phyloP scores from a whole-genome alignment of 2,329 filamentous ascomycete genomes.

The Hortaea werneckii region DNA sequence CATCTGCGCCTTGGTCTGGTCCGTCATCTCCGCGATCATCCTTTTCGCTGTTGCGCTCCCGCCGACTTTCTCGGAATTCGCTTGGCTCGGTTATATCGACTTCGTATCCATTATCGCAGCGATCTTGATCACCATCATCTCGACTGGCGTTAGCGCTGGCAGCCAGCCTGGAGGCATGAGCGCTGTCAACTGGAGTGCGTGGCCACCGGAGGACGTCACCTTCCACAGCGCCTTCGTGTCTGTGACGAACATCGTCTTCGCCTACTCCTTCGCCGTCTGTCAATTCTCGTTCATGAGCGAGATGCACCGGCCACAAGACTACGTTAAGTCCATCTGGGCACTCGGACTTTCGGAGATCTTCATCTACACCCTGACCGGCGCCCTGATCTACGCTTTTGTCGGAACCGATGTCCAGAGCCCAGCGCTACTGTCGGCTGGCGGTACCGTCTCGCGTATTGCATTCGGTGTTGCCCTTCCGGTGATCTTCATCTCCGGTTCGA shows the following conservation, averaged over 20 bases:
- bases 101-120: slow-evolving; percentile 27
- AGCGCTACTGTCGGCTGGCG: slow-evolving; percentile 53
- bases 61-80: slow-evolving; percentile 27
- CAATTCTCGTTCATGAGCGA: slow-evolving; percentile 62
- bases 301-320: slow-evolving; percentile 53
- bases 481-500: slow-evolving; percentile 62
- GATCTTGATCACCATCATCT: slow-evolving; percentile 27
- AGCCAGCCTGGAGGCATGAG: slow-evolving; percentile 20
- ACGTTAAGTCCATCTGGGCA: slow-evolving; percentile 48
- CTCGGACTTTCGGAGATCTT: slow-evolving; percentile 53
- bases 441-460: slow-evolving; percentile 50
- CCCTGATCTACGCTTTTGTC: slow-evolving; percentile 58
- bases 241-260: slow-evolving; percentile 62
- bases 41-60: slow-evolving; percentile 27
- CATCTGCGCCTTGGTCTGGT: slow-evolving; percentile 34
- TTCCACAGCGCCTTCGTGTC: slow-evolving; percentile 52
- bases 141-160: slow-evolving; percentile 22
- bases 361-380: slow-evolving; percentile 56
- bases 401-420: slow-evolving; percentile 53
- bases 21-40: slow-evolving; percentile 33
- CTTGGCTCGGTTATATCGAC: slow-evolving; percentile 27
- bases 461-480: slow-evolving; percentile 64
- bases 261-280: slow-evolving; percentile 44
- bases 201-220: slow-evolving; percentile 25
- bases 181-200: slow-evolving; percentile 25